Evolutionary conservation across 768 basidiomycete species (phyloP), one percentile per base, ranked within the genome.

Genomic region (Pleurotus eryngii): DNA sequence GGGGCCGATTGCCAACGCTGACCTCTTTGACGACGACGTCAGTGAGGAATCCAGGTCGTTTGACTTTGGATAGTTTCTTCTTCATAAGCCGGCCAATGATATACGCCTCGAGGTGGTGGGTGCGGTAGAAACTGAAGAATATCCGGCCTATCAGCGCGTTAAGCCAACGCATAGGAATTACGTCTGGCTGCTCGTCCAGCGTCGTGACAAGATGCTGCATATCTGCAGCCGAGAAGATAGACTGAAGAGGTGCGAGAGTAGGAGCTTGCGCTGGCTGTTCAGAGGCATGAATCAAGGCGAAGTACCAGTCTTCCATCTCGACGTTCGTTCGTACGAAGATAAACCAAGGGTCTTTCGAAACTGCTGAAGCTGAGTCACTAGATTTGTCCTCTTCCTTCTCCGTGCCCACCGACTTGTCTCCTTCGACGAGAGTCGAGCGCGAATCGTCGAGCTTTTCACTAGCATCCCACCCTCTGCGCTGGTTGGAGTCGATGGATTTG

Each of bases 301-400:
- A 73, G 68, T 94, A 94, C 92, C 95, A 98, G 72, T 99, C 96
- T 72, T 99, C 97, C 92, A 98, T 97, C 67, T 94, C 91, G 55
- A 86, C 76, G 69, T 87, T 93, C 26, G 85, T 87, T 60, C 88
- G 86, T 17, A 93, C 85, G 72, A 98, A 98, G 64, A 99, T 85
- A 76, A 89, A 99, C 94, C 95, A 98, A 2, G 93, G 89, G 38
- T 50, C 49, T 2, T 83, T 82, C 4, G 79, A 72, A 7, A 73
- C 63, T 35, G 30, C 30, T 35, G 30, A 35, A 61, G 84, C 73
- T 51, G 78, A 60, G 1, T 81, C 78, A 67, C 85, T 77, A 59
- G 84, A 81, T 58, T 74, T 70, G 39, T 77, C 79, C 27, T 69
- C 72, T 57, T 80, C 70, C 70, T 73, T 75, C 67, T 78, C 74